A percentile compares a stretch with the other conserved stretches of the same genome.
Conservation (phyloP, 2,329 filamentous ascomycete genomes). For the Aspergillus fructus region DNA sequence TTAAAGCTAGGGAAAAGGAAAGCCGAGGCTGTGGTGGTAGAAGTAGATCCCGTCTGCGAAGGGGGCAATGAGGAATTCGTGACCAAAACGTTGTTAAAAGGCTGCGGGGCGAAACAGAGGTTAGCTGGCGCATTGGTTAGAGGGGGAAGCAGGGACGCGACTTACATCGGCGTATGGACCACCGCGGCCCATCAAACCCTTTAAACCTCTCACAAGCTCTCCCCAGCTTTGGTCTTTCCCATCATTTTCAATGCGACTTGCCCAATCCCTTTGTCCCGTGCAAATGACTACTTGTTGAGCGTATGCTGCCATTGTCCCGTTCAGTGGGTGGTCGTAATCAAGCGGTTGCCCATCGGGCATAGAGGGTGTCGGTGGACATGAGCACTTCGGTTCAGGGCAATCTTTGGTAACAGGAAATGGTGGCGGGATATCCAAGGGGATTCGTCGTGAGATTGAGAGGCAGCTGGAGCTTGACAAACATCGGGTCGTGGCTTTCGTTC, state of each 20-base stretch:
- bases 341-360: constrained; percentile 71
- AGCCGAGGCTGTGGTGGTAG: constrained; percentile 51
- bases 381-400: constrained; percentile 76
- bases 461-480: constrained; percentile 24
- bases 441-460: constrained; percentile 20
- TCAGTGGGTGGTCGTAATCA: constrained; percentile 67
- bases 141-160: background rate
- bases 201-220: constrained; percentile 63
- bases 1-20: constrained; percentile 82
- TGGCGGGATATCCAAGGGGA: constrained; percentile 37
- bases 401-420: constrained; percentile 50
- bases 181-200: constrained; percentile 63
- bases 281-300: constrained; percentile 80
- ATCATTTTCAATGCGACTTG: constrained; percentile 80
- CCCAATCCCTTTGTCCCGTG: constrained; percentile 79
- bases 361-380: constrained; percentile 70
- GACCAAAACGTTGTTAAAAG: constrained; percentile 77
- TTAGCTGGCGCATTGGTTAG: background rate
- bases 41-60: constrained; percentile 35
- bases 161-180: constrained; percentile 64
- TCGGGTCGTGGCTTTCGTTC: constrained; percentile 9
- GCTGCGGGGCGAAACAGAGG: constrained; percentile 50
- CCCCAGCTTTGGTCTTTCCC: constrained; percentile 51
- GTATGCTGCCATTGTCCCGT: constrained; percentile 76
- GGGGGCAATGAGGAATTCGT: constrained; percentile 74